A percentile compares a stretch with the other conserved stretches of the same genome.
Evolutionary conservation across 1,284 basidiomycete genomes (phyloP).

Genomic region (Jaminaea rosea): DNA sequence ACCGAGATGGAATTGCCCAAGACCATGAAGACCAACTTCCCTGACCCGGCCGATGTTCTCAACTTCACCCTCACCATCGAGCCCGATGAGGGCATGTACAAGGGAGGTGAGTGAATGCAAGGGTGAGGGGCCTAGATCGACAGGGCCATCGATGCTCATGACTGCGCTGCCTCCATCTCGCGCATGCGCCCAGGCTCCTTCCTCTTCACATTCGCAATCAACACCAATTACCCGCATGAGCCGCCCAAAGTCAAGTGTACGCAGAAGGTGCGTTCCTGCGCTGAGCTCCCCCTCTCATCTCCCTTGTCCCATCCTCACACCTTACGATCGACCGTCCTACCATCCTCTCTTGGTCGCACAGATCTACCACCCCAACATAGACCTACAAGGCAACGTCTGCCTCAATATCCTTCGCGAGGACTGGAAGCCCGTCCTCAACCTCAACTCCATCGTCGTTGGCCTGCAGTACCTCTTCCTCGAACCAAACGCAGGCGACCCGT

Average conservation of each 20-base stretch:
- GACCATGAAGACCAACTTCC: constrained; percentile 91
- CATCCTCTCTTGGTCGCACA: constrained; percentile 46
- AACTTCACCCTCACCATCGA: constrained; percentile 91
- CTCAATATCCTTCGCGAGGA: constrained; percentile 93
- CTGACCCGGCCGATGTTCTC: constrained; percentile 82
- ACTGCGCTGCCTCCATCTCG: no score
- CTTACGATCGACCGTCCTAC: not conserved
- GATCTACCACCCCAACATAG: constrained; percentile 99
- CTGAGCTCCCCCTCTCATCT: not conserved
- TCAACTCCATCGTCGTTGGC: constrained; percentile 94
- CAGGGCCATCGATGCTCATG: no score
- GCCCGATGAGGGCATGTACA: constrained; percentile 99
- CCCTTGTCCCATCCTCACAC: constrained; percentile 6
- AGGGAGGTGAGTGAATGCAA: no score
- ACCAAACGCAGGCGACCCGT: constrained; percentile 93
- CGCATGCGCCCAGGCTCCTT: no score
- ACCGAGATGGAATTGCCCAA: constrained; percentile 91
- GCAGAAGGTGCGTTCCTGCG: constrained; percentile 63
- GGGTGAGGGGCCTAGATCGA: no score
- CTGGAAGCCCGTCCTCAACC: constrained; percentile 97
- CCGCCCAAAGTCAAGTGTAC: constrained; percentile 97
- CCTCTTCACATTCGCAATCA: constrained; percentile 87
- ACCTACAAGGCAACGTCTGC: constrained; percentile 84
- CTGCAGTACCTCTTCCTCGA: constrained; percentile 96
- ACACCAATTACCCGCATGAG: constrained; percentile 96